Percentiles rank a stretch among this genome's conserved stretches.
Conservation (phyloP, 805 yeast species). For the Pichia manshurica region DNA sequence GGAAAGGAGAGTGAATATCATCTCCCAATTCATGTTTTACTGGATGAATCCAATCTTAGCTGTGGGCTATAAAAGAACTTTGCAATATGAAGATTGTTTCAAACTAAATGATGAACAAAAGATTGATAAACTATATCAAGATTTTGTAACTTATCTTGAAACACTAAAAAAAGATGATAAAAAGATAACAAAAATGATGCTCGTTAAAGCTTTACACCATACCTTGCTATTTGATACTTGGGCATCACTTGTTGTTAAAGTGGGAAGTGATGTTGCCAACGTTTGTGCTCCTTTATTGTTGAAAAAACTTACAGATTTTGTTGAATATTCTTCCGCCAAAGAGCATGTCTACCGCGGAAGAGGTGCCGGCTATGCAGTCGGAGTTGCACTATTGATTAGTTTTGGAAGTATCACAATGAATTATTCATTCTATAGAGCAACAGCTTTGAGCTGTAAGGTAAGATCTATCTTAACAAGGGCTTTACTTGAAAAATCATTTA, state of each 20-base stretch:
- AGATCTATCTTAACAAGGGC: constrained; percentile 67
- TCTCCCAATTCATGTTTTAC: constrained; percentile 49
- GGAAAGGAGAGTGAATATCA: constrained; percentile 34
- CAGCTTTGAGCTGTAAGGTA: constrained; percentile 61
- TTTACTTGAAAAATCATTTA: constrained; percentile 61
- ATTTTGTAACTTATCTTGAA: constrained; percentile 33
- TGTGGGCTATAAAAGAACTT: constrained; percentile 67
- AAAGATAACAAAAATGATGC: constrained; percentile 18
- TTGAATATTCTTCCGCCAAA: constrained; percentile 40
- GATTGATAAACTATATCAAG: constrained; percentile 35
- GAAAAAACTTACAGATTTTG: constrained; percentile 56
- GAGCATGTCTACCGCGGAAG: constrained; percentile 35
- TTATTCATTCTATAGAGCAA: constrained; percentile 55
- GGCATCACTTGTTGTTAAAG: constrained; percentile 36
- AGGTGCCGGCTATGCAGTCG: constrained; percentile 76
- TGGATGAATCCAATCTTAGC: constrained; percentile 62
- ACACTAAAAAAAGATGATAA: constrained; percentile 14
- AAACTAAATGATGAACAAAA: constrained; percentile 37
- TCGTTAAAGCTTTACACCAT: constrained; percentile 29
- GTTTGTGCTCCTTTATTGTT: constrained; percentile 63
- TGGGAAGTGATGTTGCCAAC: constrained; percentile 39
- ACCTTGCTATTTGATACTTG: constrained; percentile 46
- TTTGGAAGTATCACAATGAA: constrained; percentile 45
- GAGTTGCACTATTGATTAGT: constrained; percentile 54
- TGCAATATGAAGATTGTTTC: constrained; percentile 58